phyloP scores from a whole-genome alignment of 768 basidiomycete genomes.

The Ephemerocybe angulata region DNA sequence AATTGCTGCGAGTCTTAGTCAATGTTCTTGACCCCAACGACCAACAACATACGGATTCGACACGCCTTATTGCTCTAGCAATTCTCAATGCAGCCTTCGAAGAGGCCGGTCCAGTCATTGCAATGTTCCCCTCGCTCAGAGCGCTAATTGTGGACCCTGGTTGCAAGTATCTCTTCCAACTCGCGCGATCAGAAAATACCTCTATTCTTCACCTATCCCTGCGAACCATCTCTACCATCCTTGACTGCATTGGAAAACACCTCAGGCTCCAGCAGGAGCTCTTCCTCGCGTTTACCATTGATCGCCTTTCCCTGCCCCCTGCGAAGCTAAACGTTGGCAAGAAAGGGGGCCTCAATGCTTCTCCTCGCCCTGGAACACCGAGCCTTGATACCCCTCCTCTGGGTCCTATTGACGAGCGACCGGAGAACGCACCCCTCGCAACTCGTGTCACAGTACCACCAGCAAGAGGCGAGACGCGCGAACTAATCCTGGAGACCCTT shows the following conservation, averaged over 20 bases:
- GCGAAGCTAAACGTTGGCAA: slow-evolving; percentile 23
- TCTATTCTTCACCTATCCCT: slow-evolving; percentile 76
- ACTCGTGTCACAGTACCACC: slow-evolving; percentile 64
- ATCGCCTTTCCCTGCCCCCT: slow-evolving; percentile 71
- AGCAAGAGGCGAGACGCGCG: slow-evolving; percentile 82
- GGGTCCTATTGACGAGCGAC: slow-evolving; percentile 41
- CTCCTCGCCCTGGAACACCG: slow-evolving; percentile 55
- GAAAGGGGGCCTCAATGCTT: slow-evolving; percentile 34
- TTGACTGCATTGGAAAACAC: slow-evolving; percentile 80
- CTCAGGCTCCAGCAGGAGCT: slow-evolving; percentile 95
- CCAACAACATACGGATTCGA: slow-evolving; percentile 94
- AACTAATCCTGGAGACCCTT: slow-evolving; percentile 86
- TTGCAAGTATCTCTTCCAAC: slow-evolving; percentile 96
- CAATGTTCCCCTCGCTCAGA: slow-evolving; percentile 72
- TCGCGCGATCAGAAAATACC: slow-evolving; percentile 86
- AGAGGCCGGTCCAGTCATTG: slow-evolving; percentile 71
- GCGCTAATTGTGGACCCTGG: slow-evolving; percentile 81
- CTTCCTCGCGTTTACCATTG: slow-evolving; percentile 90
- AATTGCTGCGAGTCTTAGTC: slow-evolving; percentile 89
- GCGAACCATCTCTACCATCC: slow-evolving; percentile 82
- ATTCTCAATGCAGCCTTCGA: slow-evolving; percentile 88
- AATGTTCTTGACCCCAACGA: slow-evolving; percentile 94
- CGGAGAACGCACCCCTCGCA: slow-evolving; percentile 39
- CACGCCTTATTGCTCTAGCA: slow-evolving; percentile 81
- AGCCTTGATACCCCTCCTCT: slow-evolving; percentile 38